phyloP scores from a whole-genome alignment of 805 yeast genomes.

The Candida awuae region DNA sequence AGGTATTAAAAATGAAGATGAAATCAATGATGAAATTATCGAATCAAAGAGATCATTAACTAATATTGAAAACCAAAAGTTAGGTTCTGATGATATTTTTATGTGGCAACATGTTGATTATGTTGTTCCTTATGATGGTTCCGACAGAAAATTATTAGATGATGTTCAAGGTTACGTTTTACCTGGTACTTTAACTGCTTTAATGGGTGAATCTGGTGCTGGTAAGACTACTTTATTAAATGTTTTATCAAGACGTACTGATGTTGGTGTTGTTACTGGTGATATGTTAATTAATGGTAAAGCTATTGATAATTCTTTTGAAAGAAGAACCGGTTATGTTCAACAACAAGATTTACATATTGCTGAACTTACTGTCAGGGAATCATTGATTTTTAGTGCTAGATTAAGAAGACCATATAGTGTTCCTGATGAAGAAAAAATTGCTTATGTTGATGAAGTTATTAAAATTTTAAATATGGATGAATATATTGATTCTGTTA shows the following conservation, averaged over 20 bases:
- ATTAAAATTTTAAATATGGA: background rate
- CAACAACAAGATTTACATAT: background rate
- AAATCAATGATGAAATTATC: background rate
- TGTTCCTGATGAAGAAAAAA: background rate
- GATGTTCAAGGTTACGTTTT: background rate
- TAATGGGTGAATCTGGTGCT: background rate
- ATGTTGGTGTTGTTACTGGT: background rate
- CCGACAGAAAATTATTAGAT: background rate
- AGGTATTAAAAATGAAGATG: background rate
- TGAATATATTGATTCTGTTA: background rate
- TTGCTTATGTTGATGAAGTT: background rate
- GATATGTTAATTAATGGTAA: background rate
- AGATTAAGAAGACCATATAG: background rate
- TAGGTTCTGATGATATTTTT: background rate
- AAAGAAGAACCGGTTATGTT: background rate
- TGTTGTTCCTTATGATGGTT: background rate
- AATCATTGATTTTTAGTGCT: background rate
- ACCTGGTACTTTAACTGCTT: background rate
- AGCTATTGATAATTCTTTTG: background rate
- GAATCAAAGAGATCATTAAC: background rate
- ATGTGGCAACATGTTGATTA: background rate
- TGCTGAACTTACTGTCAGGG: background rate
- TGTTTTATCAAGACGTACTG: background rate
- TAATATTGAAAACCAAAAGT: background rate
- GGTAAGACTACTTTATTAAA: background rate